Conservation (phyloP, 2,329 filamentous ascomycete genomes). For the Verticillium isaacii region DNA sequence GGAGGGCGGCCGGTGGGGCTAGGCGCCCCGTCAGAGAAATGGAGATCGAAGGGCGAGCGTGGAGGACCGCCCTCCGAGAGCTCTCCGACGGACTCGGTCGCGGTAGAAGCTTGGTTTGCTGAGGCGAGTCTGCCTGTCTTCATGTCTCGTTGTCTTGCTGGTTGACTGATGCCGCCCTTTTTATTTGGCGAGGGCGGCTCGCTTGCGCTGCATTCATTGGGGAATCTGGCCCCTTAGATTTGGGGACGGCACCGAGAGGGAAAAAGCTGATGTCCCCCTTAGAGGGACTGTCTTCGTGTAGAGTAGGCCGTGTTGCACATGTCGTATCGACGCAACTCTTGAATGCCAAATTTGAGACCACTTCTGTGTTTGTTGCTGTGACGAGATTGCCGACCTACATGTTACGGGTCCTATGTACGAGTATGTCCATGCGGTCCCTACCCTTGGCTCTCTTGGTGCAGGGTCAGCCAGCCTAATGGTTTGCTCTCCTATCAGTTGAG, state of each 20-base stretch:
- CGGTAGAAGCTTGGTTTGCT: neutral
- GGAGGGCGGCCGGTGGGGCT: constrained; percentile 47
- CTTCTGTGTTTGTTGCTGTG: neutral
- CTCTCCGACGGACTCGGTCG: neutral
- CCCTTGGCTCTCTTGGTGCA: too few relatives aligned
- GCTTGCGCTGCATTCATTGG: too few relatives aligned
- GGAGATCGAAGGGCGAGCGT: neutral
- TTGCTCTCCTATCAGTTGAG: too few relatives aligned
- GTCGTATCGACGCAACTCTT: neutral
- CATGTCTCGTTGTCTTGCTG: too few relatives aligned
- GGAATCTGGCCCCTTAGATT: neutral
- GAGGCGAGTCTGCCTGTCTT: too few relatives aligned
- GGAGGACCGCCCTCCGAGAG: too few relatives aligned
- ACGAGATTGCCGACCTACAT: too few relatives aligned
- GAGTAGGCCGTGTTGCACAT: neutral
- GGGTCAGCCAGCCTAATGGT: too few relatives aligned
- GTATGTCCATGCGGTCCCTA: too few relatives aligned
- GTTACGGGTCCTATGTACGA: too few relatives aligned
- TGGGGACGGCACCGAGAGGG: neutral
- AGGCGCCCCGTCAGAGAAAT: constrained; percentile 8
- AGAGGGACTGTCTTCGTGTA: neutral
- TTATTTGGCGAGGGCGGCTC: neutral
- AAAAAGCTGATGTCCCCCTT: neutral
- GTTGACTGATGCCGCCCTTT: neutral
- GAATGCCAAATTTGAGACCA: neutral